These are phyloP conservation scores for Aspergillus coremiiformis DNA, from an alignment of 495 filamentous ascomycete species.

Conservation along the genomic window DNA sequence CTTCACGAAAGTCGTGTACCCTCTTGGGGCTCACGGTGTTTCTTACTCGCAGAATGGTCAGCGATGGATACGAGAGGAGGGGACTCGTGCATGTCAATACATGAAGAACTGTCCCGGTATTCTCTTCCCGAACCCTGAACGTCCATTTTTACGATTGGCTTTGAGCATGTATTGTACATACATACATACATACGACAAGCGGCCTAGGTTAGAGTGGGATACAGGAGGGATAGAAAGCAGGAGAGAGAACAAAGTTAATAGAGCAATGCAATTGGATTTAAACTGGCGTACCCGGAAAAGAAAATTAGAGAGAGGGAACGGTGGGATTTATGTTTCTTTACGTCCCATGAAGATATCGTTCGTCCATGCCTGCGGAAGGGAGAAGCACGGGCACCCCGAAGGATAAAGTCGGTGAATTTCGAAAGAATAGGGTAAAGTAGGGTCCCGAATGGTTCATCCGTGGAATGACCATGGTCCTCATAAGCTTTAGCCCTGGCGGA, in stretches of 20 bases:
- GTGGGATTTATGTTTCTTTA: not conserved
- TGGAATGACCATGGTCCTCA: slow-evolving; percentile 4
- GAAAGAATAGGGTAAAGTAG: not conserved
- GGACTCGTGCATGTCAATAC: slow-evolving; percentile 27
- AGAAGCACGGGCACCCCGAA: slow-evolving; percentile 12
- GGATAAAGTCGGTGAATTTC: slow-evolving; percentile 4
- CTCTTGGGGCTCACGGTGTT: not conserved
- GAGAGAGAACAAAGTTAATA: not conserved
- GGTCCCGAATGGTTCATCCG: slow-evolving; percentile 6
- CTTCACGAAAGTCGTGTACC: not conserved
- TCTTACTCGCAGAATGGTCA: slow-evolving; percentile 27
- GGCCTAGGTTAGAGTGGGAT: slow-evolving; percentile 1
- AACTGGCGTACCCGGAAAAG: not conserved
- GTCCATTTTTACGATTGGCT: slow-evolving; percentile 29
- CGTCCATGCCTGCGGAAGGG: not conserved
- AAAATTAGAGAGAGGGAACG: not conserved
- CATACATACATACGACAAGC: too few relatives aligned
- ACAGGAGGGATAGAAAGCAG: slow-evolving; percentile 1
- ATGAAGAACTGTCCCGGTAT: slow-evolving; percentile 31
- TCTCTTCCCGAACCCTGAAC: slow-evolving; percentile 33
- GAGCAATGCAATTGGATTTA: not conserved
- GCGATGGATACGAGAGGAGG: slow-evolving; percentile 24
- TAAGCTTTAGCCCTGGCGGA: slow-evolving; percentile 12
- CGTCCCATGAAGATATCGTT: not conserved
- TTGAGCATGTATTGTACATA: slow-evolving; percentile 25